Evolutionary conservation across 148 eudicot species (phyloP).

Genomic region (Rhododendron ferrugineum): DNA sequence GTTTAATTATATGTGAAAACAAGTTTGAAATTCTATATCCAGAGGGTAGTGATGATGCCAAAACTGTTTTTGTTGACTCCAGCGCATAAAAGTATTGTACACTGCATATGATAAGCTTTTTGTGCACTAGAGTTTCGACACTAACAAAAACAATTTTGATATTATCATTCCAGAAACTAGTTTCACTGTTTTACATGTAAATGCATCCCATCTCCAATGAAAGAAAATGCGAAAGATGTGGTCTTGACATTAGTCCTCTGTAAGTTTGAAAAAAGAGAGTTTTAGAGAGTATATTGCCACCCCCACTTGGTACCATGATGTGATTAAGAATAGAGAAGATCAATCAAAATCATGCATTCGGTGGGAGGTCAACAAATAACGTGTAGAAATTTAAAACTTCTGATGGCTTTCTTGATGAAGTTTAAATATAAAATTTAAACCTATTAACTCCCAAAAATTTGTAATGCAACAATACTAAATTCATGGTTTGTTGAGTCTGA

Average conservation of each 20-base stretch:
- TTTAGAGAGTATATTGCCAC: neutral
- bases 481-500: neutral
- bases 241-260: neutral
- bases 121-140: no score
- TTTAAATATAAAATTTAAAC: neutral
- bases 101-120: no score
- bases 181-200: neutral
- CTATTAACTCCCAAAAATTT: neutral
- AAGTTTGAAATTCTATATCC: neutral
- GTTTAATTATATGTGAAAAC: neutral
- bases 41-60: no score
- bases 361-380: neutral
- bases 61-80: no score
- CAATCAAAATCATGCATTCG: neutral
- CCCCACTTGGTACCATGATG: neutral
- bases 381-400: neutral
- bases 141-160: no score
- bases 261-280: neutral
- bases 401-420: neutral
- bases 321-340: neutral
- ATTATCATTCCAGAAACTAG: neutral
- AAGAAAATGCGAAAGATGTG: neutral
- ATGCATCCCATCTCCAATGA: neutral
- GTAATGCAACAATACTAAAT: neutral
- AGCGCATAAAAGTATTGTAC: no score